phyloP scores from a whole-genome alignment of 805 yeast species.

The Pichia sporocuriosa region DNA sequence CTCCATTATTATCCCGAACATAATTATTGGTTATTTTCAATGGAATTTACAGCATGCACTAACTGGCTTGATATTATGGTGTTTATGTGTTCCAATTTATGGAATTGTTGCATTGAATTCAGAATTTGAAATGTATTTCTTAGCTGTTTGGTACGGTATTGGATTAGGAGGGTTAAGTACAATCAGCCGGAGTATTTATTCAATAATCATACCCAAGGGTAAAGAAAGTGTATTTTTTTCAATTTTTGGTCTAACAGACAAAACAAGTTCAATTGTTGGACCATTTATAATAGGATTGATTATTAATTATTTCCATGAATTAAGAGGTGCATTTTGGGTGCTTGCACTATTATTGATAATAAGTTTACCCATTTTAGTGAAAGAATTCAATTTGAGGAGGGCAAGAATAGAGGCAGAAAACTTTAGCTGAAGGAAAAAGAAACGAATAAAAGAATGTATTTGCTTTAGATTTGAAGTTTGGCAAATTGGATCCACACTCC shows the following conservation, averaged over 20 bases:
- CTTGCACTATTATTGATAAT: slow-evolving; percentile 45
- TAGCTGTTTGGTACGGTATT: slow-evolving; percentile 72
- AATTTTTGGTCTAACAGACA: slow-evolving; percentile 69
- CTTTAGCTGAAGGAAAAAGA: not conserved
- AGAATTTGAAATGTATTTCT: slow-evolving; percentile 58
- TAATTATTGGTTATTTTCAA: slow-evolving; percentile 31
- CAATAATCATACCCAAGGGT: slow-evolving; percentile 66
- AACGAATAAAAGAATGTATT: too few species aligned
- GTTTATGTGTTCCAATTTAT: slow-evolving; percentile 62
- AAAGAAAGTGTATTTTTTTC: slow-evolving; percentile 73
- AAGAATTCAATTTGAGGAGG: slow-evolving; percentile 38
- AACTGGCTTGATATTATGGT: slow-evolving; percentile 49
- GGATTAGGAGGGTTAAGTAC: slow-evolving; percentile 71
- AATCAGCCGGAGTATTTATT: slow-evolving; percentile 58
- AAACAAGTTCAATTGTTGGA: slow-evolving; percentile 71
- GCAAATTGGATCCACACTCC: too few species aligned
- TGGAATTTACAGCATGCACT: slow-evolving; percentile 43
- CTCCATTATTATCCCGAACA: slow-evolving; percentile 49
- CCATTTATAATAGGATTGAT: slow-evolving; percentile 68
- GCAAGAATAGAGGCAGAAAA: slow-evolving; percentile 6
- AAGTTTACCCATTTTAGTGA: slow-evolving; percentile 49
- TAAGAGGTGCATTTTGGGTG: slow-evolving; percentile 65
- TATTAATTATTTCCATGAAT: slow-evolving; percentile 66
- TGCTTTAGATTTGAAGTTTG: too few species aligned
- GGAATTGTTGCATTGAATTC: slow-evolving; percentile 62